Evolutionary conservation across 78 protist genomes (phyloP).

Genomic region (slime mould (Dictyostelium discoideum)): DNA sequence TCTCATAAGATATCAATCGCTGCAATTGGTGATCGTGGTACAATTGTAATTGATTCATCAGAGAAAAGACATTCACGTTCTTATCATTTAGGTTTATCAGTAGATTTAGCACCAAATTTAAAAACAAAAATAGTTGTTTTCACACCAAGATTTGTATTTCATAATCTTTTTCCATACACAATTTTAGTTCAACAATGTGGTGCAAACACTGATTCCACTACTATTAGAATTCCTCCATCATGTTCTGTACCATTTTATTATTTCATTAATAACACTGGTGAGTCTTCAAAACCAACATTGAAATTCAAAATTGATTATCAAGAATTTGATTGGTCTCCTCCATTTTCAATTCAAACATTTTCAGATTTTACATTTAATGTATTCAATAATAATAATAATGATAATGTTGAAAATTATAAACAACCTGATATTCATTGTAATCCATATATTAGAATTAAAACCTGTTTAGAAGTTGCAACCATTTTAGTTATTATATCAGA

Average conservation of each 20-base stretch:
- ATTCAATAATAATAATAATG: neutral
- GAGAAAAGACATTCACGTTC: neutral
- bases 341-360: constrained; percentile 19
- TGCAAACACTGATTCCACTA: neutral
- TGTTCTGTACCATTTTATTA: constrained; percentile 42
- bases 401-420: neutral
- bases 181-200: constrained; percentile 32
- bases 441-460: constrained; percentile 35
- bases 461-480: constrained; percentile 52
- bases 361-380: constrained; percentile 39
- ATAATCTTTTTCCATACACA: constrained; percentile 4
- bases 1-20: constrained; percentile 51
- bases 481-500: constrained; percentile 13
- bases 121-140: constrained; percentile 49
- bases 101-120: constrained; percentile 53
- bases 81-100: constrained; percentile 27
- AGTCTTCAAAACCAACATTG: neutral
- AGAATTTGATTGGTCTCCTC: constrained; percentile 23
- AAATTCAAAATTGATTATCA: constrained; percentile 28
- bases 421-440: neutral
- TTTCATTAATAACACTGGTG: neutral
- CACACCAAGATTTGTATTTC: constrained; percentile 49
- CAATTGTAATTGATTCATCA: neutral
- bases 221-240: neutral
- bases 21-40: constrained; percentile 60